Evolutionary conservation across 768 basidiomycete species (phyloP).

Genomic region (Tubosaeta brunneosetosa): DNA sequence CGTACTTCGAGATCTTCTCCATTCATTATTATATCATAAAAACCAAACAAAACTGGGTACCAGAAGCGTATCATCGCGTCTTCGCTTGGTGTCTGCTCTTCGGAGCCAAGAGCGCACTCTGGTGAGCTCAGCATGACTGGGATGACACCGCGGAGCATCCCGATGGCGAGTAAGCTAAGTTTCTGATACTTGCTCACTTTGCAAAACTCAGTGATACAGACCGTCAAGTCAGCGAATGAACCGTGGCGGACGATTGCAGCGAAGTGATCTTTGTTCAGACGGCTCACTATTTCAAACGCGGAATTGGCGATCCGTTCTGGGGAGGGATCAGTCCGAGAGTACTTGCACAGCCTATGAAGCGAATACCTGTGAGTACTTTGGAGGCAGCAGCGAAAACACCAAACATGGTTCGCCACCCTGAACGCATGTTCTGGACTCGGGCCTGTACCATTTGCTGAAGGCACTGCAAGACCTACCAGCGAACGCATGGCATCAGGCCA

Average conservation of each 20-base stretch:
- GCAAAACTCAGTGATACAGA: constrained; percentile 98
- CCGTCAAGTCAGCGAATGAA: constrained; percentile 91
- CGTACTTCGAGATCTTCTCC: constrained; percentile 98
- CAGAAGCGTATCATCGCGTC: constrained; percentile 95
- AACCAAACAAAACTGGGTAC: constrained; percentile 96
- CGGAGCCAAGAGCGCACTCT: constrained; percentile 49
- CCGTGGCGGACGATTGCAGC: constrained; percentile 87
- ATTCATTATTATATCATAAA: constrained; percentile 99
- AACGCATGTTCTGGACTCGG: constrained; percentile 89
- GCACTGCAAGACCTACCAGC: constrained; percentile 83
- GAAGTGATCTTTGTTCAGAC: constrained; percentile 89
- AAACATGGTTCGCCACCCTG: constrained; percentile 99
- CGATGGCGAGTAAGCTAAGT: constrained; percentile 92
- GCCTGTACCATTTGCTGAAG: constrained; percentile 99
- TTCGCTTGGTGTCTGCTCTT: constrained; percentile 43
- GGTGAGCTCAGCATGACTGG: constrained; percentile 85
- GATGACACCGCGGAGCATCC: constrained; percentile 91
- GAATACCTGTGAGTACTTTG: constrained; percentile 78
- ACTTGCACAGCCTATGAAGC: background rate
- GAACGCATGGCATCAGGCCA: constrained; percentile 1
- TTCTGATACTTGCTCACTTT: constrained; percentile 99
- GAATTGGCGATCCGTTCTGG: constrained; percentile 86
- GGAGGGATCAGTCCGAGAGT: background rate
- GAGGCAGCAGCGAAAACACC: constrained; percentile 97
- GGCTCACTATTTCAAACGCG: constrained; percentile 93